These are phyloP conservation scores for Alternaria metachromatica DNA, from an alignment of 2,329 filamentous ascomycete genomes.

Conservation along the genomic window DNA sequence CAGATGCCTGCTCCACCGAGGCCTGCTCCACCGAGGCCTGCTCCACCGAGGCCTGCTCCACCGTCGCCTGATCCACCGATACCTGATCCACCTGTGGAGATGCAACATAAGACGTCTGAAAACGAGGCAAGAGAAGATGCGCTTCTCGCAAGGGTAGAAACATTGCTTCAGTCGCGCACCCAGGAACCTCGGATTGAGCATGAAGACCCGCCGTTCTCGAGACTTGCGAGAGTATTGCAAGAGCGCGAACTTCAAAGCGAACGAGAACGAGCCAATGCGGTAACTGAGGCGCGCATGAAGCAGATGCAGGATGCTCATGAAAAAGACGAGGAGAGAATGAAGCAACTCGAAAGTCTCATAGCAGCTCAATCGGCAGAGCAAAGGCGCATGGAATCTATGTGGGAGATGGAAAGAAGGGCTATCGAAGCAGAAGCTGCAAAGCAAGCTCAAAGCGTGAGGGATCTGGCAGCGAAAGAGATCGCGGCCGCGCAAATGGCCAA, in stretches of 20 bases:
- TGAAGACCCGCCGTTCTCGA: conserved; percentile 7
- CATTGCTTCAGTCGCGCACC: neutral
- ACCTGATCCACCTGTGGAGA: too few relatives aligned
- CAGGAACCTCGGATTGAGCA: neutral
- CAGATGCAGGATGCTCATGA: conserved; percentile 1
- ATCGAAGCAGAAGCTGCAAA: neutral
- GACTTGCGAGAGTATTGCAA: conserved; percentile 12
- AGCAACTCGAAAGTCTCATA: neutral
- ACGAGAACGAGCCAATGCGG: conserved; percentile 4
- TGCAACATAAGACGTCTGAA: too few relatives aligned
- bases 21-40: too few relatives aligned
- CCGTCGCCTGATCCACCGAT: too few relatives aligned
- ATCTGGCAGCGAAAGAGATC: neutral
- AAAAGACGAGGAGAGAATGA: neutral
- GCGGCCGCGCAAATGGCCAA: neutral
- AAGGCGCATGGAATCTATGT: neutral
- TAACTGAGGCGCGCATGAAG: neutral
- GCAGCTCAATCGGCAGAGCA: neutral
- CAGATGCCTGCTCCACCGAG: too few relatives aligned
- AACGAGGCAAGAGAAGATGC: neutral
- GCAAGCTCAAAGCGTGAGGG: neutral
- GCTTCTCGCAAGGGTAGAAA: neutral
- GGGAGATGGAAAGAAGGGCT: neutral
- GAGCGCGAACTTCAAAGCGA: conserved; percentile 6
- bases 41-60: too few relatives aligned